These are phyloP conservation scores for Psilocybe subaeruginosa DNA, from an alignment of 768 basidiomycete species.

Conservation along the genomic window DNA sequence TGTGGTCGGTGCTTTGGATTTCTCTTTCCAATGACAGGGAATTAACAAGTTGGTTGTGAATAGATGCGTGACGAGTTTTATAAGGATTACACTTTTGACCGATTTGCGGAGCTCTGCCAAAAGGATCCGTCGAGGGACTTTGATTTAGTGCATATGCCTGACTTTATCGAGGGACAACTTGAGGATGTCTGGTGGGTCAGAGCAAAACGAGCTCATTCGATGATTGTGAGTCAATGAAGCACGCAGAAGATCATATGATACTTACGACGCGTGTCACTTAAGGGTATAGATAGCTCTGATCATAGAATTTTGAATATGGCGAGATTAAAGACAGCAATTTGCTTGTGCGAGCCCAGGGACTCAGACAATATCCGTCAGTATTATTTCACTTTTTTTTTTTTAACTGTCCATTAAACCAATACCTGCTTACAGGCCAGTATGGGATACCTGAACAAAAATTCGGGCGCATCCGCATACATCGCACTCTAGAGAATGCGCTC, in stretches of 20 bases:
- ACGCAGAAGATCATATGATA: too few relatives aligned
- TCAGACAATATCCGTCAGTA: conserved; percentile 25
- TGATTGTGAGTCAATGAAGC: conserved; percentile 19
- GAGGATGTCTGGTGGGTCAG: conserved; percentile 30
- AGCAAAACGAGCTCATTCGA: conserved; percentile 22
- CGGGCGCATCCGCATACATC: conserved; percentile 26
- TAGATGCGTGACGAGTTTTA: conserved; percentile 15
- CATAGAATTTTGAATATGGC: conserved; percentile 23
- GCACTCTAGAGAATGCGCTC: conserved; percentile 7
- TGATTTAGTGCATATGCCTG: conserved; percentile 24
- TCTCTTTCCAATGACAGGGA: neutral
- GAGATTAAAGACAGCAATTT: conserved; percentile 16
- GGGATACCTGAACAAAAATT: conserved; percentile 28
- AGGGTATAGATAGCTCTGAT: conserved; percentile 19
- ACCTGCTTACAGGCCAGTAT: conserved; percentile 11
- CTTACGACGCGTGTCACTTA: neutral
- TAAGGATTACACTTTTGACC: conserved; percentile 6
- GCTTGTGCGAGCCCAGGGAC: conserved; percentile 15
- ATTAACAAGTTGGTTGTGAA: neutral
- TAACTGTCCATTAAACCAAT: neutral
- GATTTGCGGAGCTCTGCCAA: conserved; percentile 19
- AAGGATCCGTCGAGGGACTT: conserved; percentile 24
- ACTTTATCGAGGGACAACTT: conserved; percentile 21
- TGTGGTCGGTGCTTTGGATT: conserved; percentile 53
- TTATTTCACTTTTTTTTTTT: neutral